These are phyloP conservation scores for Exophiala phaeomuriformis DNA, from an alignment of 2,329 filamentous ascomycete genomes.

Conservation along the genomic window DNA sequence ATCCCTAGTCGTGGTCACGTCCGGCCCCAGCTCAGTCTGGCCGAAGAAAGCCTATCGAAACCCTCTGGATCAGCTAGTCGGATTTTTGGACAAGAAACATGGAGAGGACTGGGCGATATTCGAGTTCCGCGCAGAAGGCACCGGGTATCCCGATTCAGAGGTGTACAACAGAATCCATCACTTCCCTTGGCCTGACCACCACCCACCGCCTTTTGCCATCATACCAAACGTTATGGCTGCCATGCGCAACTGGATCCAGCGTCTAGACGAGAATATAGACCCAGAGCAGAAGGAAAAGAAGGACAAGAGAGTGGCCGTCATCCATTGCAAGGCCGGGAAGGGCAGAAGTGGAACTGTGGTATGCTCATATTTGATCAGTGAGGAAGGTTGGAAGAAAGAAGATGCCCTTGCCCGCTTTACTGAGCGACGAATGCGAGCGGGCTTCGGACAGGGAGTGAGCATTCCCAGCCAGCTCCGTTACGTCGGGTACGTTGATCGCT, in stretches of 20 bases:
- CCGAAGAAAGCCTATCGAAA: slow-evolving; percentile 91
- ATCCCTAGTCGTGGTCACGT: slow-evolving; percentile 57
- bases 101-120: slow-evolving; percentile 84
- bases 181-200: slow-evolving; percentile 95
- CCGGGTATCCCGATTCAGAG: slow-evolving; percentile 84
- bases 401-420: slow-evolving; percentile 65
- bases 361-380: slow-evolving; percentile 82
- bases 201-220: slow-evolving; percentile 85
- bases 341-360: slow-evolving; percentile 82
- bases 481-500: slow-evolving; percentile 80
- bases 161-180: slow-evolving; percentile 81
- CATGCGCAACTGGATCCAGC: slow-evolving; percentile 80
- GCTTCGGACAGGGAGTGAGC: slow-evolving; percentile 81
- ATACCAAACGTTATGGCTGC: slow-evolving; percentile 83
- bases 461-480: slow-evolving; percentile 89
- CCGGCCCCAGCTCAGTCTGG: slow-evolving; percentile 81
- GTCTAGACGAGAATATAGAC: slow-evolving; percentile 39
- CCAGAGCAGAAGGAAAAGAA: slow-evolving; percentile 35
- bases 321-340: slow-evolving; percentile 97
- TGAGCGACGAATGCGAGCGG: slow-evolving; percentile 75
- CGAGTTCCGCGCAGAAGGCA: slow-evolving; percentile 96
- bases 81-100: slow-evolving; percentile 81
- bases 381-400: slow-evolving; percentile 63
- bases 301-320: slow-evolving; percentile 65
- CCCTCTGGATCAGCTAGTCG: slow-evolving; percentile 76